Evolutionary conservation across 2,329 filamentous ascomycete species (phyloP).

Genomic region (Beauveria scarabaeidicola): DNA sequence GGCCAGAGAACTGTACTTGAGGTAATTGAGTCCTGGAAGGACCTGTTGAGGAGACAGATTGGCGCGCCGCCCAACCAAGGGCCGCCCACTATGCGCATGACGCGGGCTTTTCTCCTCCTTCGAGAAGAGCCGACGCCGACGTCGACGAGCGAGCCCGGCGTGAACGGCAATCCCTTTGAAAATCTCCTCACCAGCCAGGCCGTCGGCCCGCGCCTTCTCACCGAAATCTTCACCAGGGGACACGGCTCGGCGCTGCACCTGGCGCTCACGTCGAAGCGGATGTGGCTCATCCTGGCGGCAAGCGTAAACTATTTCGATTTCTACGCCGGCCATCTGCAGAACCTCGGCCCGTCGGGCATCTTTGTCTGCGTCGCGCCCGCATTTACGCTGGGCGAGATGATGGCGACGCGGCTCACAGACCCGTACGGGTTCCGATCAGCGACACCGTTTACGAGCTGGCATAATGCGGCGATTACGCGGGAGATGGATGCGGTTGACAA

Average conservation of each 20-base stretch:
- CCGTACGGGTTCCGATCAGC: neutral
- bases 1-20: neutral
- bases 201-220: slow-evolving; percentile 15
- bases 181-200: neutral
- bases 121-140: neutral
- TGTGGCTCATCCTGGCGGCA: slow-evolving; percentile 18
- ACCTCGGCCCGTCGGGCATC: slow-evolving; percentile 16
- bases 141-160: too few species aligned
- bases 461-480: slow-evolving; percentile 9
- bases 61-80: neutral
- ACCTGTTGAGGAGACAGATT: neutral
- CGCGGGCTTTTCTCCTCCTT: neutral
- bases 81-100: neutral
- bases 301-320: slow-evolving; percentile 23
- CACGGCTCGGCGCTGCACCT: slow-evolving; percentile 17
- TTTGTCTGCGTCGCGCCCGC: slow-evolving; percentile 21
- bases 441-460: slow-evolving; percentile 10
- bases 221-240: slow-evolving; percentile 17
- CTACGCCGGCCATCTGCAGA: slow-evolving; percentile 12
- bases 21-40: neutral
- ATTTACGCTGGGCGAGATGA: slow-evolving; percentile 17
- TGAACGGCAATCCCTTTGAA: neutral
- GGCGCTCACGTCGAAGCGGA: slow-evolving; percentile 15
- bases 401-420: slow-evolving; percentile 4
- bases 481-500: slow-evolving; percentile 12